Evolutionary conservation across 257 asterid species (phyloP).

Genomic region (Lantana camara): DNA sequence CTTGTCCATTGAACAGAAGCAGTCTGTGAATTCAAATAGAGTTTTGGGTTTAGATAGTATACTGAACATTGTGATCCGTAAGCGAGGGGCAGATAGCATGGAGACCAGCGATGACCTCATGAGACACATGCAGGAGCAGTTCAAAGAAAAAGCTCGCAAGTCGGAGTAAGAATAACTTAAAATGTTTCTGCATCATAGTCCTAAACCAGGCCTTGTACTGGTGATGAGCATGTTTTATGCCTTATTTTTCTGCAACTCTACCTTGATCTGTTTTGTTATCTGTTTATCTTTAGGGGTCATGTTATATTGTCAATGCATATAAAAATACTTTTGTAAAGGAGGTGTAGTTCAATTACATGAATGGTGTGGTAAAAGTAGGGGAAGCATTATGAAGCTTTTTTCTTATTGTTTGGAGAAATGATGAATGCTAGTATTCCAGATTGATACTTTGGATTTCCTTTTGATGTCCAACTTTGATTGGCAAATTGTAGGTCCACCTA

Average conservation of each 20-base stretch:
- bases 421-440: constrained; percentile 20
- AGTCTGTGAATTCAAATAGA: constrained; percentile 77
- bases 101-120: constrained; percentile 90
- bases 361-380: too few relatives aligned
- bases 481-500: constrained; percentile 81
- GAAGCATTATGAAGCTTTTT: background rate
- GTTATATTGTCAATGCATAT: background rate
- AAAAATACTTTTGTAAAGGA: background rate
- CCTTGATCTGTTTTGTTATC: constrained; percentile 19
- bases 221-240: constrained; percentile 8
- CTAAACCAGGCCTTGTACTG: constrained; percentile 24
- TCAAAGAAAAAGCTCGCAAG: constrained; percentile 98
- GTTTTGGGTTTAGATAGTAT: constrained; percentile 85
- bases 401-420: constrained; percentile 19
- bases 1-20: constrained; percentile 83
- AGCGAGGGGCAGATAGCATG: constrained; percentile 83
- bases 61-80: constrained; percentile 86
- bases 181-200: constrained; percentile 29
- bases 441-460: constrained; percentile 11
- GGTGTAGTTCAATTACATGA: constrained; percentile 14
- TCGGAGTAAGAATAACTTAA: constrained; percentile 79
- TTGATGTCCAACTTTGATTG: constrained; percentile 38
- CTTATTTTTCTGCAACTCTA: constrained; percentile 6
- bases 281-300: constrained; percentile 6
- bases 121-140: constrained; percentile 99